These are phyloP conservation scores for Epichloe typhina DNA, from an alignment of 2,329 filamentous ascomycete species.

Conservation along the genomic window DNA sequence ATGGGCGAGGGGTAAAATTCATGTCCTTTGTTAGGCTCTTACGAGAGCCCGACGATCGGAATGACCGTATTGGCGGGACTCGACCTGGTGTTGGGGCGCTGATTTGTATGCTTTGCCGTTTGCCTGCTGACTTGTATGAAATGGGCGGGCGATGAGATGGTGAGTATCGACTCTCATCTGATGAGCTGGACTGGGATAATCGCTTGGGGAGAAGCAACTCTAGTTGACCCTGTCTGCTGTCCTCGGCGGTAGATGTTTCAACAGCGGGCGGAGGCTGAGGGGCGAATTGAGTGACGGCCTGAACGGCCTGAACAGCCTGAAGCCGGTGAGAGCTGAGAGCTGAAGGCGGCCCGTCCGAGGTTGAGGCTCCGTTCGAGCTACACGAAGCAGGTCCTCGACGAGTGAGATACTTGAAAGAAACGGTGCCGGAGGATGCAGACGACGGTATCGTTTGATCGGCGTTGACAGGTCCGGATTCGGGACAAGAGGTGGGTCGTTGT, in stretches of 20 bases:
- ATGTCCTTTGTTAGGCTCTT: conserved; percentile 41
- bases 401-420: conserved; percentile 19
- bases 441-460: conserved; percentile 10
- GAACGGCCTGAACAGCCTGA: conserved; percentile 18
- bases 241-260: conserved; percentile 11
- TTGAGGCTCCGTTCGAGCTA: conserved; percentile 22
- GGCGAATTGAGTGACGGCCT: conserved; percentile 6
- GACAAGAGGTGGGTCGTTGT: conserved; percentile 8
- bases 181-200: conserved; percentile 21
- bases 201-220: conserved; percentile 34
- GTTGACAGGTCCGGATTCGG: conserved; percentile 10
- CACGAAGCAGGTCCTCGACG: conserved; percentile 27
- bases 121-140: conserved; percentile 33
- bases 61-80: conserved; percentile 41
- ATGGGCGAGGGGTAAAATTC: conserved; percentile 31
- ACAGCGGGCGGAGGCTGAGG: conserved; percentile 9
- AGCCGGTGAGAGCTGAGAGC: conserved; percentile 20
- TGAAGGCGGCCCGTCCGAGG: conserved; percentile 18
- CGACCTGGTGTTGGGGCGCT: conserved; percentile 22
- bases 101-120: conserved; percentile 17
- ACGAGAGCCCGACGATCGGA: conserved; percentile 43
- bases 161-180: conserved; percentile 35
- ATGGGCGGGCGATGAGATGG: conserved; percentile 31
- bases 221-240: conserved; percentile 26
- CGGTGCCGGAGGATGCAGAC: conserved; percentile 11